Conservation (phyloP, 2,329 filamentous ascomycete genomes). For the Diatrype stigma region DNA sequence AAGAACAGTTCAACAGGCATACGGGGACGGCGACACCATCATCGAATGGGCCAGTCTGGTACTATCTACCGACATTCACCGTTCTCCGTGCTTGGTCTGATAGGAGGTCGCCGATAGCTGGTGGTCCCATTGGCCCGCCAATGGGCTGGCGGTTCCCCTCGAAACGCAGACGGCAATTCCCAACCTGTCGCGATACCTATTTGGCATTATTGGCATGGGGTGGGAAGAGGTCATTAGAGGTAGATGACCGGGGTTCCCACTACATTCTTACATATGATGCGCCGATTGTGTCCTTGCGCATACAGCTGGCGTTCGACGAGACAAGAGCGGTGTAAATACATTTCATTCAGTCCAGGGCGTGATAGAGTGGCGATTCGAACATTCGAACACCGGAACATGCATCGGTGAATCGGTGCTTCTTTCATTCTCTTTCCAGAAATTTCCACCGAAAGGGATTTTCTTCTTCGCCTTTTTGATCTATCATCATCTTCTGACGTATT, state of each 20-base stretch:
- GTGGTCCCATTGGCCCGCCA: neutral
- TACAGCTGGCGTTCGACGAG: neutral
- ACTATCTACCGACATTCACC: neutral
- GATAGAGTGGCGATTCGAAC: neutral
- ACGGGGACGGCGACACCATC: neutral
- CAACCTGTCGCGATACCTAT: neutral
- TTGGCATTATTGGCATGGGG: neutral
- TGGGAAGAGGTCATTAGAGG: neutral
- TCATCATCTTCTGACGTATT: too few species aligned
- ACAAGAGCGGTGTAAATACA: neutral
- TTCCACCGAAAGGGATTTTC: too few species aligned
- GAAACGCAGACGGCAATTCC: neutral
- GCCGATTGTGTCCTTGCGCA: neutral
- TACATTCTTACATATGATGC: neutral
- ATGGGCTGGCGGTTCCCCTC: neutral
- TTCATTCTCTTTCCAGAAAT: neutral
- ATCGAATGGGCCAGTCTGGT: neutral
- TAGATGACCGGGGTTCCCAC: neutral
- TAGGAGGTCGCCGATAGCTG: neutral
- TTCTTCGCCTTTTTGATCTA: too few species aligned
- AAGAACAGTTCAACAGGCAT: conserved; percentile 3
- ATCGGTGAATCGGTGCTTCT: neutral
- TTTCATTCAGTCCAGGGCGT: too few species aligned
- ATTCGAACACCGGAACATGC: neutral
- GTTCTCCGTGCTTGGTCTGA: neutral